These are phyloP conservation scores for Tolypocladium ovalisporum DNA, from an alignment of 2,329 filamentous ascomycete species.

Conservation along the genomic window DNA sequence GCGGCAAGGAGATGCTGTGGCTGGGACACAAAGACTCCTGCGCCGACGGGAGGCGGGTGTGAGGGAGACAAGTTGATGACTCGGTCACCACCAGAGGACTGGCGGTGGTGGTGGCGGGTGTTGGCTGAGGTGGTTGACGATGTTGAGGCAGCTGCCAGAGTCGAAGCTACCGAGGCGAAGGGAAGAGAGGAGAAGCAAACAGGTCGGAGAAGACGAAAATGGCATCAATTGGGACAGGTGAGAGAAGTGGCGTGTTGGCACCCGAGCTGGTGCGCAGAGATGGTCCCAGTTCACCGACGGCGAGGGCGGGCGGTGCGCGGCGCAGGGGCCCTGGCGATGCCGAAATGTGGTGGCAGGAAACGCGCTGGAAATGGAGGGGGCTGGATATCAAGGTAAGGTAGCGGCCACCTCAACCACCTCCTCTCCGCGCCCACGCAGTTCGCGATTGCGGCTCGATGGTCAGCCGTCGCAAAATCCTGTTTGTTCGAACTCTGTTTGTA, in stretches of 20 bases:
- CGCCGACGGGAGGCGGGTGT: constrained; percentile 21
- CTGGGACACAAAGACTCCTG: constrained; percentile 34
- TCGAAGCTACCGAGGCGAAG: background rate
- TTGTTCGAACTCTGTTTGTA: background rate
- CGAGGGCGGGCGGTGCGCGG: background rate
- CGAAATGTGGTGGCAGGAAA: constrained; percentile 5
- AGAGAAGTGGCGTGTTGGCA: background rate
- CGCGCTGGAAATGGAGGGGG: constrained; percentile 1
- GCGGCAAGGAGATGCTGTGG: constrained; percentile 22
- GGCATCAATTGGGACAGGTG: background rate
- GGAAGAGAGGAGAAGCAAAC: background rate
- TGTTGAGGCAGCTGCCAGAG: background rate
- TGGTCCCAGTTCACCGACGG: background rate
- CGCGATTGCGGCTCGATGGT: background rate
- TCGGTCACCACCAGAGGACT: constrained; percentile 23
- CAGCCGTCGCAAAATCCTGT: background rate
- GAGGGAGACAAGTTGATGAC: constrained; percentile 37
- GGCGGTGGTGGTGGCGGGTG: background rate
- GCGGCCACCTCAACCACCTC: background rate
- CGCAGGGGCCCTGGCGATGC: background rate
- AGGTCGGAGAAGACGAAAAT: background rate
- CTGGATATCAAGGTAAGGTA: no score
- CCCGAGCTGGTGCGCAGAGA: background rate
- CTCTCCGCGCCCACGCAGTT: background rate
- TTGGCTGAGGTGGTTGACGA: background rate